Percentiles rank a stretch among this genome's conserved stretches.
These are phyloP conservation scores for Lagerstroemia fauriei DNA, from an alignment of 441 rosid genomes.

Conservation along the genomic window DNA sequence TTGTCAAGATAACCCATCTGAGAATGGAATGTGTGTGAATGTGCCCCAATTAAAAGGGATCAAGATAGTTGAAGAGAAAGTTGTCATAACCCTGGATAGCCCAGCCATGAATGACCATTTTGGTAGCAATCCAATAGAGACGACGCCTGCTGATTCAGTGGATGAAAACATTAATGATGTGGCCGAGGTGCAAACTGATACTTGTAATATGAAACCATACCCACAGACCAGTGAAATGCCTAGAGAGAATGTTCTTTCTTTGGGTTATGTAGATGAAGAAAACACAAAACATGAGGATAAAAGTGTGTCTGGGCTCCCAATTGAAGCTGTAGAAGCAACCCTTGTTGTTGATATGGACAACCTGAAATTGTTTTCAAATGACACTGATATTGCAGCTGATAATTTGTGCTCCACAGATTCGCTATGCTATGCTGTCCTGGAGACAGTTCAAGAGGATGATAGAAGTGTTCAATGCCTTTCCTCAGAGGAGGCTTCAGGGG, in stretches of 20 bases:
- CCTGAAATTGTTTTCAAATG: slow-evolving; percentile 35
- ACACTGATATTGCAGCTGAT: slow-evolving; percentile 20
- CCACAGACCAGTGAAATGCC: slow-evolving; percentile 23
- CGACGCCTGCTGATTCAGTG: background rate
- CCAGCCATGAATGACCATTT: background rate
- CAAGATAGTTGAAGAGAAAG: background rate
- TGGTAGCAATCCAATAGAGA: background rate
- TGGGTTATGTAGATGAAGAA: slow-evolving; percentile 27
- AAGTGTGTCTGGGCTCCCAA: background rate
- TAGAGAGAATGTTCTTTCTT: slow-evolving; percentile 19
- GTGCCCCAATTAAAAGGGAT: background rate
- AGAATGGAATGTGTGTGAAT: background rate
- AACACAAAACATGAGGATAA: slow-evolving; percentile 22
- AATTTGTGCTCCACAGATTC: slow-evolving; percentile 8
- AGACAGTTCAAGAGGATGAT: slow-evolving; percentile 25
- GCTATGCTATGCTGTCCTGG: slow-evolving; percentile 15
- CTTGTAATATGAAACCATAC: slow-evolving; percentile 17
- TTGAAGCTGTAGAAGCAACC: slow-evolving; percentile 8
- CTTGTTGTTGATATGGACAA: slow-evolving; percentile 31
- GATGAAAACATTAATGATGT: slow-evolving; percentile 22
- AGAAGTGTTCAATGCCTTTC: slow-evolving; percentile 28
- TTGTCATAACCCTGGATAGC: background rate
- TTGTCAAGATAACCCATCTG: background rate
- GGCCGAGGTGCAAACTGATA: slow-evolving; percentile 26
- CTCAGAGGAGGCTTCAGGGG: slow-evolving; percentile 29